phyloP scores from a whole-genome alignment of 306 rosid species.

The Hippophae rhamnoides region DNA sequence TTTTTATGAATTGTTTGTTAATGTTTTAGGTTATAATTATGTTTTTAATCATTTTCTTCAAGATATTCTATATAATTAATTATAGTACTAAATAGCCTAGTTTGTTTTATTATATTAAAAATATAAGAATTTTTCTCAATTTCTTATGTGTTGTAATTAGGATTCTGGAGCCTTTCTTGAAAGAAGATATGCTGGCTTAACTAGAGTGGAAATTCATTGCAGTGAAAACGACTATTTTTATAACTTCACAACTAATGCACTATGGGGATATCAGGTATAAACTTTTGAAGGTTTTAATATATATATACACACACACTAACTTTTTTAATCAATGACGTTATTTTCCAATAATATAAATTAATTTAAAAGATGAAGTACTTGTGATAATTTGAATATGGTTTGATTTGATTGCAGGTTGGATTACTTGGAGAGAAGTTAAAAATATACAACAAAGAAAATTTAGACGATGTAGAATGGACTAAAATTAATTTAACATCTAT shows the following conservation, averaged over 20 bases:
- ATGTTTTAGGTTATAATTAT: no score
- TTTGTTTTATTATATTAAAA: no score
- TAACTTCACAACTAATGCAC: constrained; percentile 29
- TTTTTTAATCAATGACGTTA: no score
- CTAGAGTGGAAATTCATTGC: constrained; percentile 40
- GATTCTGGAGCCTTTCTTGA: constrained; percentile 77
- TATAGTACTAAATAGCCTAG: no score
- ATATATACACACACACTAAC: background rate
- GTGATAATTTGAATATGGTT: no score
- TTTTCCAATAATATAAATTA: no score
- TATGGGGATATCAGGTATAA: constrained; percentile 64
- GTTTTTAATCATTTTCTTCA: no score
- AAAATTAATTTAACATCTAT: constrained; percentile 10
- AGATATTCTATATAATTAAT: no score
- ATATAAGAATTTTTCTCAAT: background rate
- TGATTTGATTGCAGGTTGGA: constrained; percentile 32
- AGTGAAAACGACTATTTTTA: constrained; percentile 23
- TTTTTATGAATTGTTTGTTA: no score
- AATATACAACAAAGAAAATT: constrained; percentile 32
- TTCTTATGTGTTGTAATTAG: constrained; percentile 18
- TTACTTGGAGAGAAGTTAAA: constrained; percentile 44
- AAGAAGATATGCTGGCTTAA: constrained; percentile 50
- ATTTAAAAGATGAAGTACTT: no score
- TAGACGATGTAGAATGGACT: constrained; percentile 30
- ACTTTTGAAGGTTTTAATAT: background rate